A percentile compares a stretch with the other conserved stretches of the same genome.
Conservation (phyloP, 2,329 filamentous ascomycete genomes). For the Microcyclospora tardicrescens region DNA sequence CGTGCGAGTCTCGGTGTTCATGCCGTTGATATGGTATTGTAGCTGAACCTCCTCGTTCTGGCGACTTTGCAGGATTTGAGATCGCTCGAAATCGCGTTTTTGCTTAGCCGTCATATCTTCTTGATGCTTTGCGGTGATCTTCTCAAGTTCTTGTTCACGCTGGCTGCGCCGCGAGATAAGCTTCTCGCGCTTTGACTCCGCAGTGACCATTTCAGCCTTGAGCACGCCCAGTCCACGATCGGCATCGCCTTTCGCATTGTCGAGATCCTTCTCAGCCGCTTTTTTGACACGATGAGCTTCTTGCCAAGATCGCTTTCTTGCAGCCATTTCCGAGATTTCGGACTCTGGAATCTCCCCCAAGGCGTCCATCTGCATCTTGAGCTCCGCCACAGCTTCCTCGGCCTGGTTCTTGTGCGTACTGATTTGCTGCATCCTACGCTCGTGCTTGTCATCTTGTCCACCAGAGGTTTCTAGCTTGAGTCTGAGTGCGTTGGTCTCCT, state of each 20-base stretch:
- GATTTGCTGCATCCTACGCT: slow-evolving; percentile 63
- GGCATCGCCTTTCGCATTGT: slow-evolving; percentile 47
- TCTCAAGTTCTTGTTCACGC: slow-evolving; percentile 58
- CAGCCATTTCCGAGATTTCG: slow-evolving; percentile 45
- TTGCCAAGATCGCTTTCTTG: slow-evolving; percentile 45
- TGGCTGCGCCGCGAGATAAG: slow-evolving; percentile 58
- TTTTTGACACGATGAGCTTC: slow-evolving; percentile 40
- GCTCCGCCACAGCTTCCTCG: slow-evolving; percentile 46
- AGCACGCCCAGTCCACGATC: slow-evolving; percentile 51
- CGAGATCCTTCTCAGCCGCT: slow-evolving; percentile 42
- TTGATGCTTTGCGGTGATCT: slow-evolving; percentile 57
- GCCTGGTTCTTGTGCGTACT: slow-evolving; percentile 60
- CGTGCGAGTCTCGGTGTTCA: slow-evolving; percentile 24
- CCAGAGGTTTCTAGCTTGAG: slow-evolving; percentile 53
- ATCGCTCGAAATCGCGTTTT: slow-evolving; percentile 21
- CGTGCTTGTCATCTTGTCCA: slow-evolving; percentile 61
- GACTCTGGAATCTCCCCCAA: slow-evolving; percentile 52
- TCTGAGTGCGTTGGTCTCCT: slow-evolving; percentile 59
- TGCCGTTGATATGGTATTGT: slow-evolving; percentile 25
- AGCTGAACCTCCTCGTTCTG: slow-evolving; percentile 28
- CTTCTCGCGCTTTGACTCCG: slow-evolving; percentile 59
- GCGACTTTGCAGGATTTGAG: slow-evolving; percentile 15
- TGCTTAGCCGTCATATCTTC: slow-evolving; percentile 27
- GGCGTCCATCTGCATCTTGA: slow-evolving; percentile 49
- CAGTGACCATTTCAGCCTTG: slow-evolving; percentile 49